Percentiles rank a stretch among this genome's conserved stretches.
Conservation (phyloP, 345 rosid species). For the Eucalyptus rudis region DNA sequence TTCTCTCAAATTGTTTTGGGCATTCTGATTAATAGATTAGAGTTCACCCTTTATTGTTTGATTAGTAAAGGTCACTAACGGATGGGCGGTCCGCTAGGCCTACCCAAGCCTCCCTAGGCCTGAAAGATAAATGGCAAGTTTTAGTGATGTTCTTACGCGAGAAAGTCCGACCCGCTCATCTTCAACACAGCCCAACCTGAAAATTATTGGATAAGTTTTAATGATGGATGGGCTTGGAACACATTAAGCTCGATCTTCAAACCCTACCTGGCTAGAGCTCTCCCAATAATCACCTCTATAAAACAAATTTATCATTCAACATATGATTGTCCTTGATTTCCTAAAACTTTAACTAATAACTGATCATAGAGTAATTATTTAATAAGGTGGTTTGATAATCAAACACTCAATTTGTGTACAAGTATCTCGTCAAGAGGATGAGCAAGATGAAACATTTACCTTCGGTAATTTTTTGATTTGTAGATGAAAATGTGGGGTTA, state of each 20-base stretch:
- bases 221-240: not conserved
- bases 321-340: not conserved
- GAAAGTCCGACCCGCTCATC: not conserved
- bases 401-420: not conserved
- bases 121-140: not conserved
- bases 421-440: not conserved
- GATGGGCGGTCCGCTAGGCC: not conserved
- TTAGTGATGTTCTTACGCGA: not conserved
- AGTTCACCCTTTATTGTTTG: not conserved
- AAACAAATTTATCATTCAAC: not conserved
- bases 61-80: not conserved
- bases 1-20: not conserved
- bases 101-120: not conserved
- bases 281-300: not conserved
- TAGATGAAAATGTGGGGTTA: not conserved
- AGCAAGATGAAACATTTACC: not conserved
- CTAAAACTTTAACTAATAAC: not conserved
- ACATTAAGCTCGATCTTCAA: not conserved
- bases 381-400: not conserved
- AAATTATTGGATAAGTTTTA: not conserved
- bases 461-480: not conserved
- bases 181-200: not conserved
- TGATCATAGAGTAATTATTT: not conserved
- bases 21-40: not conserved
- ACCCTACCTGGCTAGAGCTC: fast-evolving